Percentiles rank a stretch among this genome's conserved stretches.
phyloP scores from a whole-genome alignment of 306 rosid species.

The Elaeagnus macrophylla region DNA sequence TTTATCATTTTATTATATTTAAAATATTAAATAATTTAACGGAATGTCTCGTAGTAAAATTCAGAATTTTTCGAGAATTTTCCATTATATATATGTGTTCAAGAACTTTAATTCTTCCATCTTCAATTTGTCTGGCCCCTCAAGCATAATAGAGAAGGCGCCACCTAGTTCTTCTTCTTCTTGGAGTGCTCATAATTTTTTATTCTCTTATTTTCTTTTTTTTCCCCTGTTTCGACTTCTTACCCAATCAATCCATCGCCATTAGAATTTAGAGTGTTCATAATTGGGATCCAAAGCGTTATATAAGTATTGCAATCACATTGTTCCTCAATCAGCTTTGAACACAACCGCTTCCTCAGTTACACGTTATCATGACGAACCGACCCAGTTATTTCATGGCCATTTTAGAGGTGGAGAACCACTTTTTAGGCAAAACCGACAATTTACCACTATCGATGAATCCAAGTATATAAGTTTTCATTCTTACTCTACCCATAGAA shows the following conservation, averaged over 20 bases:
- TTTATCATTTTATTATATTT: too few relatives aligned
- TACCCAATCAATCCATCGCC: slow-evolving; percentile 7
- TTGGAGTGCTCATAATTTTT: too few relatives aligned
- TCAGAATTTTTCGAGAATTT: too few relatives aligned
- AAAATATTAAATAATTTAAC: too few relatives aligned
- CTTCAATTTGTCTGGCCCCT: too few relatives aligned
- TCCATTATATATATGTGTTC: too few relatives aligned
- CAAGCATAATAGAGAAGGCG: too few relatives aligned
- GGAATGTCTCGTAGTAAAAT: too few relatives aligned
- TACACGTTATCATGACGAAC: not conserved
- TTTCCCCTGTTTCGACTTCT: too few relatives aligned
- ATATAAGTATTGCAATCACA: slow-evolving; percentile 42
- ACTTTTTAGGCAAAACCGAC: slow-evolving; percentile 25
- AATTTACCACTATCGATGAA: not conserved
- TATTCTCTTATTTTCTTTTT: too few relatives aligned
- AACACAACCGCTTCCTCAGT: slow-evolving; percentile 7
- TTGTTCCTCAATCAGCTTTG: slow-evolving; percentile 30
- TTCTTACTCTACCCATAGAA: slow-evolving; percentile 16
- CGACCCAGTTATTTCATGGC: slow-evolving; percentile 27
- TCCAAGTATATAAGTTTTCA: slow-evolving; percentile 20
- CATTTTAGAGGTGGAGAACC: slow-evolving; percentile 57
- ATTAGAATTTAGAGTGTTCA: not conserved
- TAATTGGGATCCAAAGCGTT: slow-evolving; percentile 9
- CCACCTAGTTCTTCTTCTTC: too few relatives aligned
- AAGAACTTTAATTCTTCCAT: too few relatives aligned